Evolutionary conservation across 306 rosid species (phyloP), one percentile per base, ranked within the genome.

Genomic region (Quercus suber): DNA sequence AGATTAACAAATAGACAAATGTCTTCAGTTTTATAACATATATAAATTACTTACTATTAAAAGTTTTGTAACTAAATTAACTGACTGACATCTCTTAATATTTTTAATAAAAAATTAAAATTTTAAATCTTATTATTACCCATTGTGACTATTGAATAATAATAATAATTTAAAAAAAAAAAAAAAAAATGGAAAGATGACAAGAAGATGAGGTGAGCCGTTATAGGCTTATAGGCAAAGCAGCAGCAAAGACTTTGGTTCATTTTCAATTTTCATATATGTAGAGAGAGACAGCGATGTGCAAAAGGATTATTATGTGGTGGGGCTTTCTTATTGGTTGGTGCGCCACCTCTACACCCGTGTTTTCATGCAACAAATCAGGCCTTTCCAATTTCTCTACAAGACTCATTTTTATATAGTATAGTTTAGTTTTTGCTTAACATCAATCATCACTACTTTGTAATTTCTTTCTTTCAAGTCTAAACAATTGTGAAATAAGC

Each of bases 311-410:
- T 41, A 78, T 58, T 69, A 3, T 79, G 52, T 71, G 82, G 77
- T 83, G 86, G 90, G 76, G 81, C 84, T 69, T 82, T 41, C 75
- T 85, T 74, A 85, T 85, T 85, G 88, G 93, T 80, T 68, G 88
- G 87, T 79, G 85, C 45, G 45, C 45, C 78, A 71, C 61, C 82
- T 75, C 82, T 21, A 55, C 86, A 57, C 56, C 89, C 84, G 70
- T 87, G 78, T 84, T 89, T 87, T 85, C 89, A 89, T 87, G 93
- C 93, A 87, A 81, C 87, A 89, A 89, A 83, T 89, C 81, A 83
- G 89, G 87, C 73, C 75, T 78, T 78, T 80, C 80, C 79, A 59
- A 81, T 83, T 84, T 84, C 80, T 77, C 12, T 76, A 41, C 45
- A 64, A 78, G 82, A 78, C 53, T 49, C 53, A 11, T 41, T 41